Base-by-base conservation (phyloP, 306 rosid species). In the Acacia melanoxylon region DNA sequence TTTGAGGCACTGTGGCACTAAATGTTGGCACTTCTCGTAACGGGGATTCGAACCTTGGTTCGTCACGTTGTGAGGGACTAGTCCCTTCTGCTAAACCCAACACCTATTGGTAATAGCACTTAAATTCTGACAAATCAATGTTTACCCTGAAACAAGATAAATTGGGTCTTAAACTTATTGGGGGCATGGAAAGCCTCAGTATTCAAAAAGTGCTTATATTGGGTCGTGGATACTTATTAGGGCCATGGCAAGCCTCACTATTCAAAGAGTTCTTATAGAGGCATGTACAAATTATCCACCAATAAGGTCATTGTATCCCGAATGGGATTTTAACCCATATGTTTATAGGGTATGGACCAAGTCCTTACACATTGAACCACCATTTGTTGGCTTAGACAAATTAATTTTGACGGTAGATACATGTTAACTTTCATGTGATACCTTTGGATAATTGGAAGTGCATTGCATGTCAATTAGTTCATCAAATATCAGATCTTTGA, bases 341-440 rank as follows among this genome's bases (percentile, higher is more conserved):
- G 22, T 19, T 54, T 7, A 19, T 8, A 1, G 25, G 62, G 62
- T 5, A 54, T 54, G 62, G 62, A 17, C 62, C 4, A 8, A 54
- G 62, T 54, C 62, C 62, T 17, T n/a, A 19, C 4, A 8, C 62
- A 54, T n/a, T 17, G 10, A 12, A 17, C 25, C 62, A 20, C 6
- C 25, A 54, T 54, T 54, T 54, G 27, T 54, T 54, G 62, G 62
- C 25, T n/a, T 54, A 20, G 10, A 54, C 27, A 20, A 54, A 54
- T 2, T 54, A 54, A 17, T 82, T 49, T 40, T 12, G 46, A 7
- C 31, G 10, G 62, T n/a, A 40, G 27, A 10, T 76, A 20, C 68
- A 63, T 63, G 20, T 70, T 37, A 63, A n/a, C 49, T 78, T 83
- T 25, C 79, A 52, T 73, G 44, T 54, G 67, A 35, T 52, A 10